phyloP scores from a whole-genome alignment of 2,329 filamentous ascomycete species.

The Nemania sp. region DNA sequence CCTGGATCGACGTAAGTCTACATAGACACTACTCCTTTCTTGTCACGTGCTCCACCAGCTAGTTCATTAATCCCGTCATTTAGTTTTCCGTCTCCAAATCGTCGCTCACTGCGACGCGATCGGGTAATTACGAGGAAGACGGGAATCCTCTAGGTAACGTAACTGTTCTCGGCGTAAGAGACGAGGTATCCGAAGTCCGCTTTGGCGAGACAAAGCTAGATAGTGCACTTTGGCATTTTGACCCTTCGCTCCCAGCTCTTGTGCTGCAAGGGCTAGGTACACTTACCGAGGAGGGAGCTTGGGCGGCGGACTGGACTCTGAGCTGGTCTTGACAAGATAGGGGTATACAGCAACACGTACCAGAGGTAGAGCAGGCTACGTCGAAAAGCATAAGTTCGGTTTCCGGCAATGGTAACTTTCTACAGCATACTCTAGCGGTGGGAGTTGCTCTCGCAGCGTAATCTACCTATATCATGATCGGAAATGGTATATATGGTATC shows the following conservation, averaged over 20 bases:
- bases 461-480: no score
- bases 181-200: conserved; percentile 57
- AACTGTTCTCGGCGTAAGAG: conserved; percentile 69
- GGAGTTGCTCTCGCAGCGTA: no score
- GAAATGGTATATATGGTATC: no score
- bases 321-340: conserved; percentile 58
- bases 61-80: neutral
- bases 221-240: conserved; percentile 59
- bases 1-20: conserved; percentile 62
- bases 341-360: neutral
- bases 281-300: conserved; percentile 67
- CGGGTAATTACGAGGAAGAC: conserved; percentile 65
- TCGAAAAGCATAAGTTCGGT: neutral
- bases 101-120: conserved; percentile 60
- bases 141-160: conserved; percentile 70
- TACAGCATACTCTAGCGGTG: no score
- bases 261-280: conserved; percentile 62
- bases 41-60: neutral
- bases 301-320: conserved; percentile 67
- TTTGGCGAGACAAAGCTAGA: conserved; percentile 63
- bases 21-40: neutral
- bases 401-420: neutral
- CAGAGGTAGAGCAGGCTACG: neutral
- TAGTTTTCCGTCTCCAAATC: conserved; percentile 58
- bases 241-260: conserved; percentile 61